Base-by-base conservation (phyloP, 169 alveolate species). In the Plasmodium vinckei region DNA sequence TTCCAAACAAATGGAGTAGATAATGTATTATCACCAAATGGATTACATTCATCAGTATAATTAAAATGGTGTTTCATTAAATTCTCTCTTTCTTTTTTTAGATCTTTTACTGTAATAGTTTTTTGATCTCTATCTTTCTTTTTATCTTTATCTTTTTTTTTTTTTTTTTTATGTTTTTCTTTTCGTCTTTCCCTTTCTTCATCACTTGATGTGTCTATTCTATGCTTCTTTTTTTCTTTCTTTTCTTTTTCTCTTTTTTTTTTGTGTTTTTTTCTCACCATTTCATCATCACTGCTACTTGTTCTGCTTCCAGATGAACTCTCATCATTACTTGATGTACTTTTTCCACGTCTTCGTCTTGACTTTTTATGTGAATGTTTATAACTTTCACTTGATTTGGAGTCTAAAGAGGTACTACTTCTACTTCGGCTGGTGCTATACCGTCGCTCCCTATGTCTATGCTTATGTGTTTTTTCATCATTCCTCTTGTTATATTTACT, bases 21-120 rank as follows among this genome's bases (percentile, higher is more conserved):
- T 49, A 95, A 89, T 5, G 89, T 73, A 42, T 82, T 70, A 61
- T 95, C 97, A 23, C 96, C 96, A 87, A 94, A 95, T 12, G 97
- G 97, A 65, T 95, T 95, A 47, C 92, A 89, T 47, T 95, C 96
- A 69, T 94, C 94, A 25, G 96, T 95, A 73, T 95, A 95, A 46
- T 95, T 95, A 46, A 94, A 91, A 47, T 91, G 92, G 12, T 25
- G 19, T 46, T 87, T 71, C 73, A 91, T 56, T 60, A 91, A 68
- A 15, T 87, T 59, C 39, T 71, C 87, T 33, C 94, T 84, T 75
- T 75, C 73, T 39, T 51, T 56, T 33, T 70, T 82, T 3, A 82
- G 47, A 23, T 82, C 88, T 54, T 61, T 73, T 21, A 73, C 88
- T 4, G 88, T 73, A 44, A 73, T 25, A 25, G 64, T 73, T 7